Evolutionary conservation across 1,284 basidiomycete species (phyloP).

Genomic region (Austroboletus rostrupii): DNA sequence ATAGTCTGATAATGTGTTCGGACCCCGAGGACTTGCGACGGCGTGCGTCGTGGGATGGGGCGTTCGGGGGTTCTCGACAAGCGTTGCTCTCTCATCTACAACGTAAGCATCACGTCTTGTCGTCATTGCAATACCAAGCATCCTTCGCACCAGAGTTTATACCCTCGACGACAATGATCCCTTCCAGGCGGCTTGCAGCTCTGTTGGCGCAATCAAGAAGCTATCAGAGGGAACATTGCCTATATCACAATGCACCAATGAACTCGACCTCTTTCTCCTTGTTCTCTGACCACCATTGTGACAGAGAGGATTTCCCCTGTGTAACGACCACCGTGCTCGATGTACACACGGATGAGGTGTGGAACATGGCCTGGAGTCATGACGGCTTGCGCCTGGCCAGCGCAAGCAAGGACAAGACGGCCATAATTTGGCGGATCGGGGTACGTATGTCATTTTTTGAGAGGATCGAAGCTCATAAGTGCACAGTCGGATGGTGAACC

Average conservation of each 20-base stretch:
- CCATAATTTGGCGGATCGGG: conserved; percentile 86
- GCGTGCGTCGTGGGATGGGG: conserved; percentile 88
- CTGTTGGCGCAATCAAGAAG: conserved; percentile 84
- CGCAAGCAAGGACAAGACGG: conserved; percentile 81
- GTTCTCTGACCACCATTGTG: conserved; percentile 83
- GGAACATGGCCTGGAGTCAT: conserved; percentile 94
- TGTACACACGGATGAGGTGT: conserved; percentile 91
- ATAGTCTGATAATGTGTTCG: conserved; percentile 85
- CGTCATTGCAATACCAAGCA: background rate
- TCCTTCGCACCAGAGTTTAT: conserved; percentile 62
- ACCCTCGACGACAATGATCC: conserved; percentile 89
- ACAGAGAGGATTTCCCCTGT: conserved; percentile 78
- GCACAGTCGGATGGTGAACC: conserved; percentile 47
- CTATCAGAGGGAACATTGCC: conserved; percentile 74
- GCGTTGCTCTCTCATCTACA: conserved; percentile 79
- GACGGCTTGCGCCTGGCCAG: conserved; percentile 83
- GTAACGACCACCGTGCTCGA: conserved; percentile 80
- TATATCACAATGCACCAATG: conserved; percentile 74
- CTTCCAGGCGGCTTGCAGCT: conserved; percentile 80
- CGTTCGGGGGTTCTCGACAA: conserved; percentile 72
- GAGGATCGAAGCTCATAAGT: conserved; percentile 8
- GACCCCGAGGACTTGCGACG: conserved; percentile 80
- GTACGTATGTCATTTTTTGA: conserved; percentile 42
- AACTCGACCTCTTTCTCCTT: conserved; percentile 68
- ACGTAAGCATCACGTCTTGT: conserved; percentile 47